Percentiles rank a stretch among this genome's conserved stretches.
phyloP scores from a whole-genome alignment of 169 alveolate species.

The Plasmodium gallinaceum region DNA sequence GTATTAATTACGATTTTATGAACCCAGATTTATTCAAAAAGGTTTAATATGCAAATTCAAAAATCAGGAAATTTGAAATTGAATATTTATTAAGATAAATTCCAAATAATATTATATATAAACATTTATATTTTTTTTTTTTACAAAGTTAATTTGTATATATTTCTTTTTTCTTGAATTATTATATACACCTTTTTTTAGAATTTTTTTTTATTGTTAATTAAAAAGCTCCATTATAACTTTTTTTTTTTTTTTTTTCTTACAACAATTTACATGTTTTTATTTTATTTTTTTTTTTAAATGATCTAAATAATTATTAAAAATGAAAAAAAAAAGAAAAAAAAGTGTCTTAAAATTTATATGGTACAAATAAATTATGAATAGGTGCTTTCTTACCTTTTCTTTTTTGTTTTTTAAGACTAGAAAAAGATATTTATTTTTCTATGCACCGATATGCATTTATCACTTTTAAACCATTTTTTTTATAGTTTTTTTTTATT shows the following conservation, averaged over 20 bases:
- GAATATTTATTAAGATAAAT: too few species aligned
- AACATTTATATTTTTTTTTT: too few species aligned
- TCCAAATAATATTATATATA: too few species aligned
- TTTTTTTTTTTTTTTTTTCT: too few species aligned
- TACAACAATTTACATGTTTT: neutral
- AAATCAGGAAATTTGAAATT: too few species aligned
- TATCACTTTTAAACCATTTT: neutral
- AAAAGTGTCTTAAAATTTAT: neutral
- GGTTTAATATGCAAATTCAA: neutral
- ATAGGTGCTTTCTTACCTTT: neutral
- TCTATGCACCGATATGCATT: conserved; percentile 26
- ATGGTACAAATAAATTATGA: neutral
- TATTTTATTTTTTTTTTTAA: conserved; percentile 8
- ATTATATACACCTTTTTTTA: too few species aligned
- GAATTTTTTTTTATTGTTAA: too few species aligned
- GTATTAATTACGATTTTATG: conserved; percentile 66
- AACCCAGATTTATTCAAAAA: conserved; percentile 61
- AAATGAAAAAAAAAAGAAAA: neutral
- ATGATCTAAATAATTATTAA: neutral
- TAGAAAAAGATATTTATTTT: conserved; percentile 1
- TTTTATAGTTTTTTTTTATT: neutral
- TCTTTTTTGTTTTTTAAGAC: neutral
- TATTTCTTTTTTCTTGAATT: too few species aligned
- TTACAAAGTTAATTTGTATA: too few species aligned
- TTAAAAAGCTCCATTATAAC: too few species aligned